phyloP scores from a whole-genome alignment of 768 basidiomycete genomes.

The Macrolepiota dolichaula region DNA sequence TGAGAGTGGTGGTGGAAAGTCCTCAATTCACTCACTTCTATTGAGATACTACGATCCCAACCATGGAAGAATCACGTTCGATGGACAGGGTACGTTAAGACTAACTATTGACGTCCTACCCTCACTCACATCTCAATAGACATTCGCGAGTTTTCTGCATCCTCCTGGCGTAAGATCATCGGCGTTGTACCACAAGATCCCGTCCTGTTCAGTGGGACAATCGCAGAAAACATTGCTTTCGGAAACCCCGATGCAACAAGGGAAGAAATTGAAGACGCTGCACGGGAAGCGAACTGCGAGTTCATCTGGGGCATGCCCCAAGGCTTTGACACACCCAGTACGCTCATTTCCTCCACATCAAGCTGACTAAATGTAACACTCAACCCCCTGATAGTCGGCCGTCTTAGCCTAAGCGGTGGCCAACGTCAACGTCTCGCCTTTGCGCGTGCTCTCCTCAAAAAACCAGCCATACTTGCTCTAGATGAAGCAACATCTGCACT shows the following conservation, averaged over 20 bases:
- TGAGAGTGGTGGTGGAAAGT: conserved; percentile 92
- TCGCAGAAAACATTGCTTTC: conserved; percentile 93
- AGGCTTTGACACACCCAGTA: conserved; percentile 91
- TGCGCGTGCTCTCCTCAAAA: conserved; percentile 83
- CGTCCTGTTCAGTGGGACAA: conserved; percentile 87
- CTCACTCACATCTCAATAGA: conserved; percentile 39
- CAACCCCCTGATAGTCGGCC: conserved; percentile 44
- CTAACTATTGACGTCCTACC: neutral
- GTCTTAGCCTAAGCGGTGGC: conserved; percentile 71
- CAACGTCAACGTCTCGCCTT: conserved; percentile 82
- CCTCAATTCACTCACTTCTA: conserved; percentile 83
- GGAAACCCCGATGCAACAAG: conserved; percentile 73
- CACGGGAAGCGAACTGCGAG: conserved; percentile 90
- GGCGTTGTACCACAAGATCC: conserved; percentile 97
- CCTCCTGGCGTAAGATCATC: conserved; percentile 85
- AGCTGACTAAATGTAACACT: neutral
- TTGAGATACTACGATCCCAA: conserved; percentile 88
- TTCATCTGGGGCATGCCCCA: conserved; percentile 94
- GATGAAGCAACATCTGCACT: conserved; percentile 90
- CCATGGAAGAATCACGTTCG: conserved; percentile 78
- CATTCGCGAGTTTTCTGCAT: conserved; percentile 80
- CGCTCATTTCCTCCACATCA: conserved; percentile 21
- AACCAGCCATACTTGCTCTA: conserved; percentile 82
- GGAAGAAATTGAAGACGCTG: conserved; percentile 84
- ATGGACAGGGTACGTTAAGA: conserved; percentile 66